These are phyloP conservation scores for Lentinula edodes DNA, from an alignment of 768 basidiomycete species.

Conservation along the genomic window DNA sequence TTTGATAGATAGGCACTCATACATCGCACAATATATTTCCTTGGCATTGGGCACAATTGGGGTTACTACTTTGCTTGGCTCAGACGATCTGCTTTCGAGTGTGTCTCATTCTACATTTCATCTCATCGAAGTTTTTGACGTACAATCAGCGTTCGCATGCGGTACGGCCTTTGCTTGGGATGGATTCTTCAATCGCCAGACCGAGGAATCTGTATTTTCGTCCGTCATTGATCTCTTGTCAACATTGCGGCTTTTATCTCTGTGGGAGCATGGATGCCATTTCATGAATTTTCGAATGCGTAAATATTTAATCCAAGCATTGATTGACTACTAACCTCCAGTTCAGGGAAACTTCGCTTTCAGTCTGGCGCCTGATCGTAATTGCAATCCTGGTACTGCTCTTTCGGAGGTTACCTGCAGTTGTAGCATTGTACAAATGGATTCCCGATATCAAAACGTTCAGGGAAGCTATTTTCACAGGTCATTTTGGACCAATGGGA, in stretches of 20 bases:
- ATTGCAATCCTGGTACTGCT: constrained; percentile 79
- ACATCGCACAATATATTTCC: constrained; percentile 86
- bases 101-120: neutral
- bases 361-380: constrained; percentile 80
- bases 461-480: constrained; percentile 89
- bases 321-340: neutral
- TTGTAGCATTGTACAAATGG: constrained; percentile 82
- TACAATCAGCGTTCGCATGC: constrained; percentile 63
- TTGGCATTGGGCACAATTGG: constrained; percentile 84
- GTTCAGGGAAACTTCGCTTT: constrained; percentile 33
- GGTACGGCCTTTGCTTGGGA: constrained; percentile 98
- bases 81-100: constrained; percentile 87
- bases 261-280: constrained; percentile 98
- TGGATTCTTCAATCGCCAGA: constrained; percentile 88
- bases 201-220: constrained; percentile 92
- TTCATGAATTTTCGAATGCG: constrained; percentile 65
- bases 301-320: constrained; percentile 5
- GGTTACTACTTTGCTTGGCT: constrained; percentile 76
- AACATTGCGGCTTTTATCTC: constrained; percentile 94
- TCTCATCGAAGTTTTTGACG: neutral
- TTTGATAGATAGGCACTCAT: constrained; percentile 91
- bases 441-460: constrained; percentile 96
- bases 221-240: constrained; percentile 93
- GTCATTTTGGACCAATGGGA: constrained; percentile 91
- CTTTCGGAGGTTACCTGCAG: constrained; percentile 76